Base-by-base conservation (phyloP, 768 basidiomycete genomes). In the Fistulinella prunicolor region DNA sequence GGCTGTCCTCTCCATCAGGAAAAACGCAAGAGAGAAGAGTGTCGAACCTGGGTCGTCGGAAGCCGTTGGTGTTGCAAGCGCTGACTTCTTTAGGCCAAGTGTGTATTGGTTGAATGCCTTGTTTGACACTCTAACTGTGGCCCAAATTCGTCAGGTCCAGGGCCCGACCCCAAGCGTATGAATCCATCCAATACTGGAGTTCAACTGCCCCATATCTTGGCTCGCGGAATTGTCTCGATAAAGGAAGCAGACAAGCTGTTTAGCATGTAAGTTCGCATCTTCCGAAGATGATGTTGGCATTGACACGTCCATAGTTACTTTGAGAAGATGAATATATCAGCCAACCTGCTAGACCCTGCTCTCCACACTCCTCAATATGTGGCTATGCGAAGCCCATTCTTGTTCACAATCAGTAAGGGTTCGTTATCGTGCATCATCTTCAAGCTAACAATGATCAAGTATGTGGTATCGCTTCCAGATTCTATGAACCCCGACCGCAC, bases 381-480 rank as follows among this genome's bases (percentile, higher is more conserved):
- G 2, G 86, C 83, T 54, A 82, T 83, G 66, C 81, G 94, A 19
- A 90, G 86, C 58, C 90, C 93, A 3, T 95, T 95, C 73, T 66
- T 97, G 30, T 93, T 95, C 68, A 94, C 94, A 26, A 89, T 92
- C 49, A 80, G 89, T 91, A 58, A 79, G 83, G 81, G 54, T 38
- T 14, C n/a, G 17, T 34, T 38, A 38, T 46, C n/a, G 12, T n/a
- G n/a, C n/a, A 4, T 19, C 21, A 10, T 20, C 12, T 38, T 40
- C 26, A 35, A 44, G 32, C 43, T 64, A 28, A 53, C 50, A n/a
- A 29, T 20, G 26, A 35, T 46, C 23, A 59, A 89, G 88, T 96
- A 34, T 95, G 93, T 63, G 92, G 89, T 2, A 80, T 94, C 47
- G 82, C 93, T 6, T 92, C 92, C 12, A 75, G 92, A 49, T 93